Evolutionary conservation across 768 basidiomycete genomes (phyloP), one percentile per base, ranked within the genome.

Genomic region (Kwoniella dejecticola): DNA sequence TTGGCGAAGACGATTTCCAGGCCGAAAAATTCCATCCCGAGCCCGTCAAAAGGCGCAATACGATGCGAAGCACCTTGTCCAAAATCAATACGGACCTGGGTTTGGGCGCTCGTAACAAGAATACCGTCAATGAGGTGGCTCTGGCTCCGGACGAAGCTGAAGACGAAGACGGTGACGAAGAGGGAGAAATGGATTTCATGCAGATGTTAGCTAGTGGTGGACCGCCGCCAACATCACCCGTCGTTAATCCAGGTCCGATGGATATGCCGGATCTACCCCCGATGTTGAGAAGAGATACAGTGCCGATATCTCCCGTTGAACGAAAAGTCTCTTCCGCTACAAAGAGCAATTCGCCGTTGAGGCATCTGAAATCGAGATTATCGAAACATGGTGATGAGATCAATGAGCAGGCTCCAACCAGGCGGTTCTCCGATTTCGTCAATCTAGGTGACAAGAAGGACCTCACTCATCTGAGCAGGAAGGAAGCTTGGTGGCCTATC

Each of bases 401-500:
- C 17, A 17, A 10, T 30, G 31, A 23, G 4, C 68, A 69, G 50
- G 61, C 46, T 38, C 61, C 64, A 10, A 63, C 64, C 19, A 60
- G 59, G 31, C 64, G 19, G 40, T 76, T 76, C 57, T 72, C 68
- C 52, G 72, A 74, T 46, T 72, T 75, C 48, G 73, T 75, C 44
- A 64, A 75, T 44, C 60, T 70, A 63, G 62, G 55, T 13, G 62
- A 63, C 30, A 61, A 54, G 40, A 69, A 63, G 48, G 62, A 71
- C 0, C 30, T 75, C 31, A 72, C 71, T 17, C 30, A 72, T 50
- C 57, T 75, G 19, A 62, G 47, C 5, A 58, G 55, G 5, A 55
- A 52, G n/a, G 73, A 75, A 49, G 71, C 71, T 6, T 75, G 70
- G 68, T 67, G 70, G 69, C 73, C 71, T 12, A 56, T 71, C 29